phyloP scores from a whole-genome alignment of 306 rosid species.

The Quercus engelmannii region DNA sequence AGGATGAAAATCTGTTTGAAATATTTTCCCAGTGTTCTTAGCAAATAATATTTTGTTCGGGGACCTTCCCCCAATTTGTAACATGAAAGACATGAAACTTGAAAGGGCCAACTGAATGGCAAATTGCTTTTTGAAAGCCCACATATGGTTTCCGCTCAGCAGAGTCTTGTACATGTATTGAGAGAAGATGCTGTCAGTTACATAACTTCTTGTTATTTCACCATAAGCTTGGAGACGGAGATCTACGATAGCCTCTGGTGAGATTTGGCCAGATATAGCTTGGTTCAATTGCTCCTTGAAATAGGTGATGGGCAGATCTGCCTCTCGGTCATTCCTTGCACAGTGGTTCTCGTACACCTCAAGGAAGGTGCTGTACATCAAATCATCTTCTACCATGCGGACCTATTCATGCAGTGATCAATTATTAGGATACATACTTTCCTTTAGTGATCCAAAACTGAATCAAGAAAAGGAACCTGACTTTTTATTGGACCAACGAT shows the following conservation, averaged over 20 bases:
- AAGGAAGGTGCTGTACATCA: conserved; percentile 98
- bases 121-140: conserved; percentile 99
- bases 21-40: conserved; percentile 95
- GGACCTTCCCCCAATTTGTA: conserved; percentile 97
- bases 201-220: conserved; percentile 72
- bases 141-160: conserved; percentile 83
- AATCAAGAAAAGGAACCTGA: conserved; percentile 1
- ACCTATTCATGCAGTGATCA: conserved; percentile 51
- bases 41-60: conserved; percentile 97
- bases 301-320: conserved; percentile 90
- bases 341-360: conserved; percentile 99
- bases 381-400: conserved; percentile 99
- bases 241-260: conserved; percentile 86
- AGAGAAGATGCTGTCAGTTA: conserved; percentile 84
- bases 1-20: conserved; percentile 98
- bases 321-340: conserved; percentile 92
- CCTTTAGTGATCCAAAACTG: not conserved
- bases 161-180: conserved; percentile 97
- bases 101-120: conserved; percentile 98
- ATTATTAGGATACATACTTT: not conserved
- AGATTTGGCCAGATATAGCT: conserved; percentile 88
- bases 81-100: conserved; percentile 92
- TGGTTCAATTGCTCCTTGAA: conserved; percentile 97
- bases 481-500: not conserved
- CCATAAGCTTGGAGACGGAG: conserved; percentile 87